These are phyloP conservation scores for Neofusicoccum umdonicola DNA, from an alignment of 2,329 filamentous ascomycete genomes.

Conservation along the genomic window DNA sequence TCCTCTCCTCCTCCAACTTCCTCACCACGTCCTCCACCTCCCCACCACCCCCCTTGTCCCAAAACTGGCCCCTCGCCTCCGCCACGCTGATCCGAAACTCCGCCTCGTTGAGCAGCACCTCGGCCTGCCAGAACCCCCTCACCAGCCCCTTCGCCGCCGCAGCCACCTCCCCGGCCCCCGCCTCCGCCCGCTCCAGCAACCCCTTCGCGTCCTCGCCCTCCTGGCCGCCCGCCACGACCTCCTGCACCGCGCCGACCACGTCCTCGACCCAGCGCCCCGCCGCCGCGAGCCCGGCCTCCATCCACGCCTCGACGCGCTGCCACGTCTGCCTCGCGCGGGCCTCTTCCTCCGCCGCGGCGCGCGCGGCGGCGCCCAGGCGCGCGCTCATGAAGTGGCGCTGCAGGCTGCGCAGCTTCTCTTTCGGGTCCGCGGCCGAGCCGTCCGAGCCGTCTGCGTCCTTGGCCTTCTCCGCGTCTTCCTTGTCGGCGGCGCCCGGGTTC, in stretches of 20 bases:
- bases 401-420: slow-evolving; percentile 31
- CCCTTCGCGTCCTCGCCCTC: not conserved
- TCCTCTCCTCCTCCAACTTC: not conserved
- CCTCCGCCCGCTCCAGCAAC: not conserved
- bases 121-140: not conserved
- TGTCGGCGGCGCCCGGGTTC: slow-evolving; percentile 32
- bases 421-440: slow-evolving; percentile 27
- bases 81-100: not conserved
- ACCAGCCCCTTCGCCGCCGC: not conserved
- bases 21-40: not conserved
- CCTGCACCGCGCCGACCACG: slow-evolving; percentile 39
- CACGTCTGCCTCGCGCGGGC: slow-evolving; percentile 30
- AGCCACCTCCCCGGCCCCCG: not conserved
- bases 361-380: slow-evolving; percentile 36
- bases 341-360: slow-evolving; percentile 31
- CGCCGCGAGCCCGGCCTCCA: not conserved
- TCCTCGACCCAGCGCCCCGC: slow-evolving; percentile 28
- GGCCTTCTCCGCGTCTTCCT: slow-evolving; percentile 23
- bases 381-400: slow-evolving; percentile 37
- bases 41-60: not conserved
- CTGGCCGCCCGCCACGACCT: slow-evolving; percentile 18
- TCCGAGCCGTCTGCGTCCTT: slow-evolving; percentile 23
- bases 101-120: slow-evolving; percentile 7
- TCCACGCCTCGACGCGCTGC: slow-evolving; percentile 41
- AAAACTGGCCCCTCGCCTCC: not conserved